A percentile compares a stretch with the other conserved stretches of the same genome.
These are phyloP conservation scores for Colletotrichum tamarilloi DNA, from an alignment of 2,329 filamentous ascomycete species.

Conservation along the genomic window DNA sequence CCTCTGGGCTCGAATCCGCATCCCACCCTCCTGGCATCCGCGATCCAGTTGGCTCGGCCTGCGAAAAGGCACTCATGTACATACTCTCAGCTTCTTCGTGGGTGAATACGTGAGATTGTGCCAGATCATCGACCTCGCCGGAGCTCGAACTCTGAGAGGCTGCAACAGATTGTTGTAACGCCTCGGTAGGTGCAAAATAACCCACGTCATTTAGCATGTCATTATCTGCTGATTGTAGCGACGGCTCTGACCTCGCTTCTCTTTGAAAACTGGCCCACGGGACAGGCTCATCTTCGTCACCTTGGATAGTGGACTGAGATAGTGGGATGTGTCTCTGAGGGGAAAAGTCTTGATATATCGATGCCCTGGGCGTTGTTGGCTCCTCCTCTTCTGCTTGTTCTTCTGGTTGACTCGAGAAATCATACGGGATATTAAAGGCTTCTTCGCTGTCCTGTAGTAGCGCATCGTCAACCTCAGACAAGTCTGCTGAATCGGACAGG, in stretches of 20 bases:
- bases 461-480: conserved; percentile 47
- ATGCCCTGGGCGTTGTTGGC: conserved; percentile 66
- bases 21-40: conserved; percentile 67
- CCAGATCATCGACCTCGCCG: conserved; percentile 60
- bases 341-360: conserved; percentile 52
- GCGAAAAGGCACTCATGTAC: conserved; percentile 82
- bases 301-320: conserved; percentile 29
- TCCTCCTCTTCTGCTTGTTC: conserved; percentile 49
- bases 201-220: neutral
- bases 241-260: conserved; percentile 50
- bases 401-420: conserved; percentile 51
- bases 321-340: conserved; percentile 18
- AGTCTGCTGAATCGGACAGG: conserved; percentile 47
- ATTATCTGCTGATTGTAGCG: conserved; percentile 41
- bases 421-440: conserved; percentile 67
- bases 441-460: conserved; percentile 64
- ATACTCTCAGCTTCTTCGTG: conserved; percentile 87
- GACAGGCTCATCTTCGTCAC: conserved; percentile 42
- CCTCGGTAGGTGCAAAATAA: conserved; percentile 6
- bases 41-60: conserved; percentile 46
- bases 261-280: conserved; percentile 46
- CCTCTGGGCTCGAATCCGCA: conserved; percentile 44
- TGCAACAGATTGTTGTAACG: conserved; percentile 39
- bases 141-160: conserved; percentile 42
- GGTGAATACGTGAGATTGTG: conserved; percentile 77